Conservation (phyloP, 805 yeast species). For the Priceomyces castillae region DNA sequence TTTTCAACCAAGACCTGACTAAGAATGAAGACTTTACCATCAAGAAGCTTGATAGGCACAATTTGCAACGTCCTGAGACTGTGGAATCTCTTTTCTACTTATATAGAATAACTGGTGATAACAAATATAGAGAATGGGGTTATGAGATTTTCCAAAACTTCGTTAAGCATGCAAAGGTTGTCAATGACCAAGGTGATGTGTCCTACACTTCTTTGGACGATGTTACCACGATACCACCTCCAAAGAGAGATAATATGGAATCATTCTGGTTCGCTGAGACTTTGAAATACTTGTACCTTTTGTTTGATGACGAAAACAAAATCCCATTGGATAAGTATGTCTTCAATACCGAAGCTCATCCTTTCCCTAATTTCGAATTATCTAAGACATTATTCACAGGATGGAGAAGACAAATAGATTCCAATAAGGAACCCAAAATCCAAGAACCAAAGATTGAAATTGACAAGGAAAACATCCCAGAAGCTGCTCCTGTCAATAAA, state of each 20-base stretch:
- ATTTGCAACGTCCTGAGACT: conserved; percentile 90
- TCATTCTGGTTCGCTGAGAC: conserved; percentile 95
- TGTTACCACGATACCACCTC: conserved; percentile 57
- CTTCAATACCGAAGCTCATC: conserved; percentile 92
- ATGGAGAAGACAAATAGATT: conserved; percentile 47
- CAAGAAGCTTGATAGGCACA: conserved; percentile 73
- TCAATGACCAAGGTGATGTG: conserved; percentile 39
- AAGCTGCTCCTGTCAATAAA: conserved; percentile 42
- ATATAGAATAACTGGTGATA: conserved; percentile 76
- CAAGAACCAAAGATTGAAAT: conserved; percentile 11
- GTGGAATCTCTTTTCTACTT: conserved; percentile 83
- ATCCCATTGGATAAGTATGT: conserved; percentile 68
- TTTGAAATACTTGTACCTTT: conserved; percentile 74
- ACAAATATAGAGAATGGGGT: conserved; percentile 84
- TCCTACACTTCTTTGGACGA: conserved; percentile 64
- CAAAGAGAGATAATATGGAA: conserved; percentile 72
- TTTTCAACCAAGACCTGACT: conserved; percentile 60
- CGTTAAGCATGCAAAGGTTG: conserved; percentile 53
- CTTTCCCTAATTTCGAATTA: conserved; percentile 71
- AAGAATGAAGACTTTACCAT: conserved; percentile 57
- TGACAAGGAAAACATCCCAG: conserved; percentile 33
- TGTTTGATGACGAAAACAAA: conserved; percentile 66
- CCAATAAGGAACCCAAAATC: conserved; percentile 15
- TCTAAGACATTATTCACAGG: conserved; percentile 56
- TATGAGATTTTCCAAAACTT: conserved; percentile 79